phyloP scores from a whole-genome alignment of 2,329 filamentous ascomycete species.

The Chaetomium olivaceum region DNA sequence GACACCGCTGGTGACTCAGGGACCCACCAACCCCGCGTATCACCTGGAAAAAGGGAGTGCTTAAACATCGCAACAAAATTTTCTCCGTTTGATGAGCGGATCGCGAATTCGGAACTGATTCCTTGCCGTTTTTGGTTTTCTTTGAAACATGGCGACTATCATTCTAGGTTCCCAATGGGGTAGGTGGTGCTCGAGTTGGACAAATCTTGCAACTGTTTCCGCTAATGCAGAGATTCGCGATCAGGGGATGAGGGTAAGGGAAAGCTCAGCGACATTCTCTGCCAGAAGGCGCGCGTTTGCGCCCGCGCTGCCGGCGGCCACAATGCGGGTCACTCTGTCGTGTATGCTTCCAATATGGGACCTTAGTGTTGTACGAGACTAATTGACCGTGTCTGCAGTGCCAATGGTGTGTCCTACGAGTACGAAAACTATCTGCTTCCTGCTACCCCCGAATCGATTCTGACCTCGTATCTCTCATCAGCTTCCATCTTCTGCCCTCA shows the following conservation, averaged over 20 bases:
- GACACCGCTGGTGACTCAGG: conserved; percentile 22
- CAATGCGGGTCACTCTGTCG: conserved; percentile 58
- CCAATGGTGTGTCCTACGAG: conserved; percentile 41
- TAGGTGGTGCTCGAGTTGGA: conserved; percentile 40
- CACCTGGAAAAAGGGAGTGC: neutral
- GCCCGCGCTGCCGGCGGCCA: conserved; percentile 61
- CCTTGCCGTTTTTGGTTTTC: conserved; percentile 13
- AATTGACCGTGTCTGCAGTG: conserved; percentile 30
- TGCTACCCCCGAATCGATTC: neutral
- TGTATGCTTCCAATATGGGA: conserved; percentile 25
- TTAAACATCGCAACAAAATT: conserved; percentile 18
- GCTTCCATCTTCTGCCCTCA: conserved; percentile 65
- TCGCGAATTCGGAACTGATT: conserved; percentile 16
- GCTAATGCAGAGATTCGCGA: conserved; percentile 10
- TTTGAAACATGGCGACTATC: conserved; percentile 51
- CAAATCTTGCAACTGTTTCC: neutral
- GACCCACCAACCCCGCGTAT: conserved; percentile 25
- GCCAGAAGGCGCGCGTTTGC: conserved; percentile 54
- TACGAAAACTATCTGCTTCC: conserved; percentile 19
- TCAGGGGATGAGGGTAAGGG: conserved; percentile 42
- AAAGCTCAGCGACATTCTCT: conserved; percentile 60
- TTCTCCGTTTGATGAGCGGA: conserved; percentile 12
- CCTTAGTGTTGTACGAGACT: conserved; percentile 13
- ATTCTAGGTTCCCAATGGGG: conserved; percentile 62
- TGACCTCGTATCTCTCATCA: conserved; percentile 36